Evolutionary conservation across 1,284 basidiomycete genomes (phyloP).

Genomic region (Sanghuangporus baumii): DNA sequence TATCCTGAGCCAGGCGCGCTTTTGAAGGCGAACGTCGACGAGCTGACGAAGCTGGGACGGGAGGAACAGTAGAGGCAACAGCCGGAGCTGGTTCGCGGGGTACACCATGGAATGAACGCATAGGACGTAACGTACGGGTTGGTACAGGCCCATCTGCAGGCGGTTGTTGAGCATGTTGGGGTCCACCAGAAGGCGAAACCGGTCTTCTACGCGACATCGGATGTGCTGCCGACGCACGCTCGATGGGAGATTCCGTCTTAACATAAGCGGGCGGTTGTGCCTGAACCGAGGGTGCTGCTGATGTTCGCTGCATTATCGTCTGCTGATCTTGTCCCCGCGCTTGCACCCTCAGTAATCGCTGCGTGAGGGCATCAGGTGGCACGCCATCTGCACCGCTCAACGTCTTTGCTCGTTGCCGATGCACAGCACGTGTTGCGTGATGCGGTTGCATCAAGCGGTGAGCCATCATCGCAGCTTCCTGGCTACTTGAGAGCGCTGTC

Average conservation of each 20-base stretch:
- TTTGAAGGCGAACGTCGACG: conserved; percentile 18
- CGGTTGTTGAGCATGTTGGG: background rate
- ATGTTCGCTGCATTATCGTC: conserved; percentile 15
- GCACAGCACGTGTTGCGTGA: conserved; percentile 31
- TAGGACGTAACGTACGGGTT: conserved; percentile 34
- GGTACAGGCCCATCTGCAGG: background rate
- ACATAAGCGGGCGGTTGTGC: background rate
- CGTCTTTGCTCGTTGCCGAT: conserved; percentile 42
- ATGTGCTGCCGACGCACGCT: background rate
- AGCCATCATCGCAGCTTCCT: conserved; percentile 14
- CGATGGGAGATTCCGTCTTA: background rate
- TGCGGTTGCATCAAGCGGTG: conserved; percentile 27
- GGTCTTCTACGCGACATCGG: background rate
- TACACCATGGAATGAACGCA: conserved; percentile 54
- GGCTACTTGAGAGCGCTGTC: conserved; percentile 9
- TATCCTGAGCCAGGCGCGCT: conserved; percentile 4
- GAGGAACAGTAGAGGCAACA: conserved; percentile 23
- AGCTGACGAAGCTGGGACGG: conserved; percentile 26
- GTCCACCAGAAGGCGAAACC: background rate
- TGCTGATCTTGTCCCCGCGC: conserved; percentile 19
- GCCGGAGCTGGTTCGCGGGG: background rate
- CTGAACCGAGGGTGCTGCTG: conserved; percentile 14
- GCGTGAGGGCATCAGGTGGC: conserved; percentile 52
- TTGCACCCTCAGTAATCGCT: conserved; percentile 51
- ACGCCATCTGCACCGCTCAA: conserved; percentile 36